phyloP scores from a whole-genome alignment of 192 early-diverging fungal genomes.

The Entomortierella chlamydospora region DNA sequence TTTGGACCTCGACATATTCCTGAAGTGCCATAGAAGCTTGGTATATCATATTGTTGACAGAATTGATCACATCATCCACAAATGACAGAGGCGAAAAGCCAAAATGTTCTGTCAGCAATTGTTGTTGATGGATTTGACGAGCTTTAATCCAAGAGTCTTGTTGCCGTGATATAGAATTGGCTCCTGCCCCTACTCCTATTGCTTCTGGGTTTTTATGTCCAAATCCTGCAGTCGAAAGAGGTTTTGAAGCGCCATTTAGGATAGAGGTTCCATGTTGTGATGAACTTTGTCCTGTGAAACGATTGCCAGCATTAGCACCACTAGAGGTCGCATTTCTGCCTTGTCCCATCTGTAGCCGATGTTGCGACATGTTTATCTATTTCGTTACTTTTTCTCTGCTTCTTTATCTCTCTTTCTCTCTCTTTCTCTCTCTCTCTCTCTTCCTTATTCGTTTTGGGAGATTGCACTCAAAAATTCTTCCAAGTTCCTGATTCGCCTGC shows the following conservation, averaged over 20 bases:
- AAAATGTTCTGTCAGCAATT: constrained; percentile 81
- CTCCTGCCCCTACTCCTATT: background rate
- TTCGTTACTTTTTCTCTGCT: background rate
- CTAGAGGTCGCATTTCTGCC: background rate
- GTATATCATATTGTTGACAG: constrained; percentile 80
- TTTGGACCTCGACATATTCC: constrained; percentile 72
- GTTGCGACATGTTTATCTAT: background rate
- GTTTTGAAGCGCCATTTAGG: background rate
- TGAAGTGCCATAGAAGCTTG: constrained; percentile 75
- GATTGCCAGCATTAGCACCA: background rate
- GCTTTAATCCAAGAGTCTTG: constrained; percentile 31
- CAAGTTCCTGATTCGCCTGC: no score
- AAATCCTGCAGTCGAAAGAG: no score
- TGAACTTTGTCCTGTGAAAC: no score
- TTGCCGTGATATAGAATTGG: constrained; percentile 5
- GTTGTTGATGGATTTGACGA: constrained; percentile 41
- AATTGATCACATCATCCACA: constrained; percentile 85
- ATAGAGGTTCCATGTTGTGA: no score
- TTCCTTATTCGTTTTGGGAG: no score
- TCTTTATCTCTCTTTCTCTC: background rate
- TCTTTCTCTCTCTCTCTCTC: background rate
- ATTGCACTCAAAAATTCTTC: no score
- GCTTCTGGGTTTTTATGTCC: no score
- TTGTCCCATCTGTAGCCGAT: background rate
- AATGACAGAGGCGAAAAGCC: constrained; percentile 84